Base-by-base conservation (phyloP, 2,329 filamentous ascomycete genomes). In the Cladobotryum protrusum region DNA sequence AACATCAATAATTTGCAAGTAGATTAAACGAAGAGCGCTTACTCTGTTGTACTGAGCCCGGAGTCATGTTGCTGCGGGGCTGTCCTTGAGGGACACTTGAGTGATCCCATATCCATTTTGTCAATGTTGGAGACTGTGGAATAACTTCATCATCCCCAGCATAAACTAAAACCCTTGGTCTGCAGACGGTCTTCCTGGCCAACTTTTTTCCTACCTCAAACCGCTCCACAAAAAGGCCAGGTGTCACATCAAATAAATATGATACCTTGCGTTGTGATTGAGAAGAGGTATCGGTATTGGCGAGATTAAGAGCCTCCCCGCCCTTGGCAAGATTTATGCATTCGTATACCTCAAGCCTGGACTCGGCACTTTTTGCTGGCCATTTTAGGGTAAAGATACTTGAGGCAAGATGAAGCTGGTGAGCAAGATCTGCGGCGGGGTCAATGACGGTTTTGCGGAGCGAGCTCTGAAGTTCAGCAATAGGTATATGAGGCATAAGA, bases 171-270 rank as follows among this genome's bases (percentile, higher is more conserved):
- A 69, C 67, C 14, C 53, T 66, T 12, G 67, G 67, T 29, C 61
- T 61, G 47, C 57, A 62, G 17, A 69, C 60, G n/a, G 65, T 59
- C 55, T 62, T 68, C 24, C 62, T 47, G 6, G 56, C 53, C 37
- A 57, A 53, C 51, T 67, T 69, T 55, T 60, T 66, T 18, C 64
- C 65, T 2, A 55, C 57, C 5, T 67, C 61, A 6, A 69, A 50
- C 45, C 64, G 61, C 47, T 69, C 67, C 6, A 69, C 65, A 44
- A 69, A 69, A 35, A 69, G 52, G 1, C 67, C 67, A 0, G 67
- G 67, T 5, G 65, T 64, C 39, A 69, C 55, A 34, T 69, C 67
- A 48, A 69, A 69, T 13, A 69, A 46, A 47, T 69, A 69, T 13
- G 60, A 60, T 12, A 66, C 61, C 18, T 63, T 61, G 17, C 58